Evolutionary conservation across 306 rosid species (phyloP).

Genomic region (Sophora flavescens): DNA sequence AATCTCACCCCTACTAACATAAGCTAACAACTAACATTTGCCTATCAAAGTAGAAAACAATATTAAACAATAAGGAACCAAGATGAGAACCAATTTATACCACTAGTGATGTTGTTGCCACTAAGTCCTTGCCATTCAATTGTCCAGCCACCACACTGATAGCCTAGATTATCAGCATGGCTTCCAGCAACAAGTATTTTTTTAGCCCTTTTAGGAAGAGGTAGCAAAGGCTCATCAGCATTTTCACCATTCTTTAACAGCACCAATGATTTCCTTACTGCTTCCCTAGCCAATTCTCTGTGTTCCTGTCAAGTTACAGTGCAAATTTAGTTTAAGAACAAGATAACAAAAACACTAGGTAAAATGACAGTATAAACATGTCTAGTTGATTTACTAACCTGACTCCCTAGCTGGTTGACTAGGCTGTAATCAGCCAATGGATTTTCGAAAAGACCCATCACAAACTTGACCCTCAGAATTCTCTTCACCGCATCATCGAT

Average conservation of each 20-base stretch:
- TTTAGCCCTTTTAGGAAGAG: conserved; percentile 72
- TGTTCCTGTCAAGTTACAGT: conserved; percentile 4
- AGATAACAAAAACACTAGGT: not conserved
- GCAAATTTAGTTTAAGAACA: not conserved
- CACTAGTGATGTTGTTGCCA: conserved; percentile 50
- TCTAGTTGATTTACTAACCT: conserved; percentile 29
- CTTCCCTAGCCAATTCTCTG: conserved; percentile 29
- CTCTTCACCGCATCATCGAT: conserved; percentile 59
- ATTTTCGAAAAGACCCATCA: conserved; percentile 55
- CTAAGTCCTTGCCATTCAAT: conserved; percentile 75
- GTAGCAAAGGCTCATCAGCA: conserved; percentile 60
- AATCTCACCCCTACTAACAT: no score
- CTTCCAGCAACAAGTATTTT: conserved; percentile 75
- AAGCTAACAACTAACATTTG: no score
- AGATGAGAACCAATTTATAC: not conserved
- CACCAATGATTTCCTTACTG: conserved; percentile 56
- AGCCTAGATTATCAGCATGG: conserved; percentile 81
- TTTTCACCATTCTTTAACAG: conserved; percentile 70
- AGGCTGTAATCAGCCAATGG: conserved; percentile 56
- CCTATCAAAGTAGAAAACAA: not conserved
- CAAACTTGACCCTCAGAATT: conserved; percentile 51
- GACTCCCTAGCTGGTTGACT: conserved; percentile 49
- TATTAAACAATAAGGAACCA: not conserved
- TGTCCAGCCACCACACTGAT: conserved; percentile 89
- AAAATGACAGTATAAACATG: not conserved